Conservation (phyloP, 1,284 basidiomycete genomes). For the Golubevia sp. region DNA sequence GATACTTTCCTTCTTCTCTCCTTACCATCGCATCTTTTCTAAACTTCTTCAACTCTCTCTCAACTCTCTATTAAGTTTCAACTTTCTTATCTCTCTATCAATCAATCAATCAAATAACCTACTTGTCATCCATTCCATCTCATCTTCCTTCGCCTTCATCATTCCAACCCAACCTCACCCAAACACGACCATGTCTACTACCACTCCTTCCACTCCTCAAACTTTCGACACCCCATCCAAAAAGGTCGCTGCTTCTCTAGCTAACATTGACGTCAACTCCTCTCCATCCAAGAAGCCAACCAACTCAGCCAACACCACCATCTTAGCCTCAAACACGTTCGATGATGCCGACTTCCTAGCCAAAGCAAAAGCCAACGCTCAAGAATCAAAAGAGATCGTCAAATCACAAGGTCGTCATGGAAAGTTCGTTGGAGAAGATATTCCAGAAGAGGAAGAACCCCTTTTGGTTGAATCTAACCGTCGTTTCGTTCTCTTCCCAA, state of each 20-base stretch:
- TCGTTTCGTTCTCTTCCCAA: slow-evolving; percentile 61
- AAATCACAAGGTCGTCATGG: slow-evolving; percentile 25
- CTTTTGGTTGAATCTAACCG: slow-evolving; percentile 53
- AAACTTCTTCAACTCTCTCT: background rate
- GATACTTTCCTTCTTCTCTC: too few relatives aligned
- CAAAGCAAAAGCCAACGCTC: slow-evolving; percentile 12
- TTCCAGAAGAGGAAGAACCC: slow-evolving; percentile 58
- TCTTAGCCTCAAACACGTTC: slow-evolving; percentile 21
- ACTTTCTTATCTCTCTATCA: background rate
- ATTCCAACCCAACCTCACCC: background rate
- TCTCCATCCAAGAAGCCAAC: slow-evolving; percentile 41
- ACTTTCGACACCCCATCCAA: slow-evolving; percentile 44
- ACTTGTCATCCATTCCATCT: background rate
- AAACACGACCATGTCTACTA: slow-evolving; percentile 5
- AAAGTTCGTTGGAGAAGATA: slow-evolving; percentile 58
- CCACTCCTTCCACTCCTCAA: background rate
- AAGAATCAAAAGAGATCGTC: slow-evolving; percentile 5
- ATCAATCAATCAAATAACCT: slow-evolving; percentile 4
- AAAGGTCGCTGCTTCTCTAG: slow-evolving; percentile 52
- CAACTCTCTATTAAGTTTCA: background rate
- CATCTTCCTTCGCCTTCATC: background rate
- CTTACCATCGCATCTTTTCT: background rate
- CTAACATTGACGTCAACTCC: slow-evolving; percentile 53
- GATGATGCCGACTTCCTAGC: slow-evolving; percentile 34
- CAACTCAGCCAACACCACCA: slow-evolving; percentile 12